Percentiles rank a stretch among this genome's conserved stretches.
phyloP scores from a whole-genome alignment of 106 monocot genomes.

The Apostasia ramifera region DNA sequence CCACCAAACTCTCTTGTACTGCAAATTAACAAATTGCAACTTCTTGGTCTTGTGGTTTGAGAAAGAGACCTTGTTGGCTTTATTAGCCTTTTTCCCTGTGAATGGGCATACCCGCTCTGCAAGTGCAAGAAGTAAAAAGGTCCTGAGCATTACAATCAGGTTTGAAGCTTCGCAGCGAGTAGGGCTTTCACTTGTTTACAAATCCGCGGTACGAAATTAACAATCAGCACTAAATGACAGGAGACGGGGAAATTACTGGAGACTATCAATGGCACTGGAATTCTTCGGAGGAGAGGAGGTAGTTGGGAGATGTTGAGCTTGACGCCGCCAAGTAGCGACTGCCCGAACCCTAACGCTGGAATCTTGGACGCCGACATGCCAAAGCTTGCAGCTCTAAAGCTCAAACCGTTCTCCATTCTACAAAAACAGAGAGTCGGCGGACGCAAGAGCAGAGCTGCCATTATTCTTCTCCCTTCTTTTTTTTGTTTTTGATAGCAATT shows the following conservation, averaged over 20 bases:
- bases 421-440: not conserved
- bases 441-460: not conserved
- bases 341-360: not conserved
- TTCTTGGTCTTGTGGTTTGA: slow-evolving; percentile 93
- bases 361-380: not conserved
- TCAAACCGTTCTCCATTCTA: not conserved
- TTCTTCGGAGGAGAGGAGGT: not conserved
- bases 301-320: slow-evolving; percentile 7
- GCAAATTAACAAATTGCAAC: slow-evolving; percentile 84
- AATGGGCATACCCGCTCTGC: slow-evolving; percentile 78
- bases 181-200: no score
- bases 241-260: not conserved
- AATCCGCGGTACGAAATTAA: not conserved
- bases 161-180: not conserved
- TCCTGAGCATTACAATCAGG: not conserved
- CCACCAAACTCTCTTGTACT: slow-evolving; percentile 98
- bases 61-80: slow-evolving; percentile 82
- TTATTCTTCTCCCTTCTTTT: no score
- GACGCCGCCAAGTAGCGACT: not conserved
- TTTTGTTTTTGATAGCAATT: no score
- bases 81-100: slow-evolving; percentile 92
- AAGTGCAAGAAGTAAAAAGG: not conserved
- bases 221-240: not conserved
- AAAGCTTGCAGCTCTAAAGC: not conserved
- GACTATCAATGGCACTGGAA: not conserved